Conservation (phyloP, 345 rosid species). For the Triadica sebifera region DNA sequence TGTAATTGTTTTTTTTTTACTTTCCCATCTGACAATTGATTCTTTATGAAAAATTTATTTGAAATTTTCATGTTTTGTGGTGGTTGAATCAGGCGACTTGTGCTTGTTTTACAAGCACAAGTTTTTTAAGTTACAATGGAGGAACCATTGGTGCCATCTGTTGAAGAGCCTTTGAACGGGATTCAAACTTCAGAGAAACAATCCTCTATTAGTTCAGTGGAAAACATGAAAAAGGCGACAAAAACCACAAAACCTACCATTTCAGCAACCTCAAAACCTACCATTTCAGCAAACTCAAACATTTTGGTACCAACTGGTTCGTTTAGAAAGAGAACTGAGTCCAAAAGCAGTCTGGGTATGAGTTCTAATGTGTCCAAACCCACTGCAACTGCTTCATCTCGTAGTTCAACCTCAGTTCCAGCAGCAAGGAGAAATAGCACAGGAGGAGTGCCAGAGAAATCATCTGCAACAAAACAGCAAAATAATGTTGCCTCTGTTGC, state of each 20-base stretch:
- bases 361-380: conserved; percentile 47
- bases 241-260: conserved; percentile 39
- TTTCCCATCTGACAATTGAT: background rate
- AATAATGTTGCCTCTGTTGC: conserved; percentile 31
- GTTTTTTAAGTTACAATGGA: conserved; percentile 47
- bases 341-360: conserved; percentile 30
- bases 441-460: conserved; percentile 72
- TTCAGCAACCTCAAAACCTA: conserved; percentile 37
- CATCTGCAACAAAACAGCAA: conserved; percentile 31
- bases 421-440: conserved; percentile 74
- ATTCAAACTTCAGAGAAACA: conserved; percentile 35
- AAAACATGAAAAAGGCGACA: conserved; percentile 35
- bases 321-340: conserved; percentile 52
- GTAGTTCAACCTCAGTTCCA: conserved; percentile 49
- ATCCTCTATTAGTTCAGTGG: conserved; percentile 36
- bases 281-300: conserved; percentile 36
- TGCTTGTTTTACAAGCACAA: conserved; percentile 21
- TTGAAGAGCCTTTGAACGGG: conserved; percentile 35
- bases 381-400: conserved; percentile 40
- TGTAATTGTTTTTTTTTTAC: background rate
- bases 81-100: conserved; percentile 27
- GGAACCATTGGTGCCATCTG: conserved; percentile 40
- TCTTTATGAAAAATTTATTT: background rate
- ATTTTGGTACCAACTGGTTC: conserved; percentile 47
- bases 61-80: conserved; percentile 18